Conservation (phyloP, 2,329 filamentous ascomycete genomes). For the Colletotrichum plurivorum region DNA sequence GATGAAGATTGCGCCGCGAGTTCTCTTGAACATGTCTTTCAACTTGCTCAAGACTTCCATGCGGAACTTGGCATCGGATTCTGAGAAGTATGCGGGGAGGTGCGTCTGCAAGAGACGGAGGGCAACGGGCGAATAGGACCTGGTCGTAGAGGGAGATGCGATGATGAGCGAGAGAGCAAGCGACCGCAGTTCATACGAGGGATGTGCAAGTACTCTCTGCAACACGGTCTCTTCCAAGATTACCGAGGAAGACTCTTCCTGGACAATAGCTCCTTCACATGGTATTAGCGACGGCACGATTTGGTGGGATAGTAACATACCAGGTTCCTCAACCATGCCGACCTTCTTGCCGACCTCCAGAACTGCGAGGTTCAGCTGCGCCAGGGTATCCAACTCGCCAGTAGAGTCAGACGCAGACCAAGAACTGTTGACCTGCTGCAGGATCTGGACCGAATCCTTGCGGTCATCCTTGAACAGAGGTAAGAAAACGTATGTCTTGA, state of each 20-base stretch:
- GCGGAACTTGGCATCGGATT: slow-evolving; percentile 88
- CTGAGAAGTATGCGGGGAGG: slow-evolving; percentile 81
- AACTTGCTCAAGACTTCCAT: slow-evolving; percentile 83
- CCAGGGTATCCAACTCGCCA: slow-evolving; percentile 64
- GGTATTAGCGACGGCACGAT: neutral
- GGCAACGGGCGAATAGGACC: slow-evolving; percentile 75
- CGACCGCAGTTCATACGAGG: slow-evolving; percentile 77
- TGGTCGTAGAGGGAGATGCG: slow-evolving; percentile 80
- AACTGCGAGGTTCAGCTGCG: slow-evolving; percentile 75
- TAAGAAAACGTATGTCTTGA: slow-evolving; percentile 76
- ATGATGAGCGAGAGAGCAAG: slow-evolving; percentile 87
- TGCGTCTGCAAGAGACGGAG: slow-evolving; percentile 75
- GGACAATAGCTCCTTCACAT: slow-evolving; percentile 19
- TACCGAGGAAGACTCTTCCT: slow-evolving; percentile 40
- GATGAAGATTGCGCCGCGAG: slow-evolving; percentile 76
- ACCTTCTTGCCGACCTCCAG: slow-evolving; percentile 80
- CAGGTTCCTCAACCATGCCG: slow-evolving; percentile 78
- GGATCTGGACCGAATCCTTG: slow-evolving; percentile 66
- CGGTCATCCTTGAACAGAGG: slow-evolving; percentile 74
- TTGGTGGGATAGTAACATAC: slow-evolving; percentile 51
- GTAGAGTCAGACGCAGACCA: slow-evolving; percentile 61
- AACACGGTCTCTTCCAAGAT: slow-evolving; percentile 61
- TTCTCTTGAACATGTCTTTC: slow-evolving; percentile 81
- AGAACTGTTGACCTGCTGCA: slow-evolving; percentile 69
- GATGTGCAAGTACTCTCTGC: slow-evolving; percentile 67